Evolutionary conservation across 345 rosid genomes (phyloP), one percentile per base, ranked within the genome.

Genomic region (thale cress (Arabidopsis thaliana)): DNA sequence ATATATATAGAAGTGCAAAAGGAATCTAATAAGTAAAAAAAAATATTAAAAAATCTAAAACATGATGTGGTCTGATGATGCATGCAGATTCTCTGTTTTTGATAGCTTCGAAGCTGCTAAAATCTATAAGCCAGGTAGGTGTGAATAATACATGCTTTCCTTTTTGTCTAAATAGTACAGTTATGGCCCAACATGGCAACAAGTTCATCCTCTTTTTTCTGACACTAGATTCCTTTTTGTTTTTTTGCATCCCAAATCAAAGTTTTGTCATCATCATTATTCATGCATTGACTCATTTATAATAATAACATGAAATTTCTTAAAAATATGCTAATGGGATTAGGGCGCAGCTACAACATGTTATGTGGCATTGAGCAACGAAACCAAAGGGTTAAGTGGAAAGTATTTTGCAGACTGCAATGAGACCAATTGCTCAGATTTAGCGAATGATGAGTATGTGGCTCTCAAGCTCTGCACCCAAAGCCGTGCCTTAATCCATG

Each of bases 331-430:
- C 3, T 46, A 2, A 52, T 69, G 65, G 14, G 51, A 7, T 28
- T 86, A 93, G 96, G 98, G 98, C 6, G 97, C 98, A 76, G 82
- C 98, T 8, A 94, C 98, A 28, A 91, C 96, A 62, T 94, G 98
- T 80, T 90, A 94, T 57, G 93, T 85, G 24, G 96, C 97, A 32
- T 59, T 94, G 80, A 94, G 92, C 78, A 89, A 88, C 57, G 75
- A 86, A 59, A 33, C 65, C 65, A 84, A 82, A 65, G 91, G 89
- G 7, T 73, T 79, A 40, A 85, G 83, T 59, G 97, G 98, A 32
- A 88, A 83, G 57, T 94, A 91, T 78, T 94, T 94, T 74, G 86
- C 89, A 69, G 98, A 94, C 76, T 94, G 96, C 72, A 94, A 94
- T 37, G 97, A 90, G 40, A 82, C 82, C 10, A 78, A 51, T 69